Conservation (phyloP, 1,284 basidiomycete genomes). For the Cutaneotrichosporon cutaneum region DNA sequence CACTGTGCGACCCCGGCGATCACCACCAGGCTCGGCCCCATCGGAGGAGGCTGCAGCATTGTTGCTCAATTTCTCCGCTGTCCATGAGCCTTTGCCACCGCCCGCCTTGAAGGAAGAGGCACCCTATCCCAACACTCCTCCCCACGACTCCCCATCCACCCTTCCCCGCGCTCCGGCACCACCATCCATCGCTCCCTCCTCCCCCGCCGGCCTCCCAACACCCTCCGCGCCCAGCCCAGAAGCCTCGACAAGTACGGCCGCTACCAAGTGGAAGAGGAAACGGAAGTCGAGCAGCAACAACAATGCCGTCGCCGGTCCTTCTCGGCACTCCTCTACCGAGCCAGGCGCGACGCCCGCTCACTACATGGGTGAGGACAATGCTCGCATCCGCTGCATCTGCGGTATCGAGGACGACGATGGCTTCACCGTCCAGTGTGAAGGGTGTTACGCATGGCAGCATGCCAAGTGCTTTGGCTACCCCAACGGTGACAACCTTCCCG, state of each 20-base stretch:
- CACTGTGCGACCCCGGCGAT: neutral
- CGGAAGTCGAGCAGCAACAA: constrained; percentile 35
- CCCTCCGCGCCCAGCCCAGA: constrained; percentile 25
- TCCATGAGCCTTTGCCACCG: constrained; percentile 12
- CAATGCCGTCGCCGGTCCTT: constrained; percentile 35
- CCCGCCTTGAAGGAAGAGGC: constrained; percentile 13
- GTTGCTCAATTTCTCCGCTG: constrained; percentile 36
- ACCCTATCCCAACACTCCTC: constrained; percentile 36
- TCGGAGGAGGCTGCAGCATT: constrained; percentile 35
- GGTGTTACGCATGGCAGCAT: constrained; percentile 87
- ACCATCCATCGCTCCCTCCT: constrained; percentile 17
- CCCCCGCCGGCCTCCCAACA: constrained; percentile 21
- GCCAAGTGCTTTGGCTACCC: constrained; percentile 78
- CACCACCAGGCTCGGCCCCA: constrained; percentile 20
- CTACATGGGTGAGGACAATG: constrained; percentile 52
- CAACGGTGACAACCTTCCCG: constrained; percentile 66
- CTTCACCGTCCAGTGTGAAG: constrained; percentile 88
- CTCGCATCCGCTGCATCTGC: constrained; percentile 53
- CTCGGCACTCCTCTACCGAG: constrained; percentile 32
- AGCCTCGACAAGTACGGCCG: constrained; percentile 22
- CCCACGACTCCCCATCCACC: constrained; percentile 27
- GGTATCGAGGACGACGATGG: constrained; percentile 70
- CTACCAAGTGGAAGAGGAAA: constrained; percentile 28
- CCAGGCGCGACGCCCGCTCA: constrained; percentile 29
- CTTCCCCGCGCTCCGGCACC: constrained; percentile 9